Percentiles rank a stretch among this genome's conserved stretches.
Conservation (phyloP, 2,329 filamentous ascomycete genomes). For the Calonectria henricotiae region DNA sequence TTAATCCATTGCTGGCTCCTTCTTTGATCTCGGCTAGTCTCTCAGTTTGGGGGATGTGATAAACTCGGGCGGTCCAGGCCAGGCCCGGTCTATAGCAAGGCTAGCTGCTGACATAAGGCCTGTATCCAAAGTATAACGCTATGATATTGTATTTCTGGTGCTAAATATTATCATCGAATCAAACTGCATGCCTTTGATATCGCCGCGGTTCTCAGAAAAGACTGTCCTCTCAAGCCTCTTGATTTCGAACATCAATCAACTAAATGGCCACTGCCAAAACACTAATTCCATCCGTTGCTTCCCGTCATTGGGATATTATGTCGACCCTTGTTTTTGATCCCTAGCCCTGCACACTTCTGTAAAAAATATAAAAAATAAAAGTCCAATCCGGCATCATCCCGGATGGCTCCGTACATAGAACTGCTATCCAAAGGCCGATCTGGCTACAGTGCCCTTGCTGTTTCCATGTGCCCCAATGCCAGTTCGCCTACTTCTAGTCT, state of each 20-base stretch:
- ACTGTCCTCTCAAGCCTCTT: background rate
- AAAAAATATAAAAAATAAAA: constrained; percentile 34
- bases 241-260: background rate
- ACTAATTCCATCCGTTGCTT: background rate
- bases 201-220: background rate
- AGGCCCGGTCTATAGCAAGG: background rate
- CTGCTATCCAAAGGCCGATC: constrained; percentile 33
- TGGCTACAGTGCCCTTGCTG: constrained; percentile 20
- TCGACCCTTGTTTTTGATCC: constrained; percentile 3
- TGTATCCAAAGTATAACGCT: background rate
- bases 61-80: background rate
- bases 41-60: background rate
- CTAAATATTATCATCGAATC: background rate
- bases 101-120: background rate
- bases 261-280: background rate
- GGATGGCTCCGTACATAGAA: constrained; percentile 31
- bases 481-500: constrained; percentile 28
- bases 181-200: background rate
- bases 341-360: constrained; percentile 27
- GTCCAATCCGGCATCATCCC: constrained; percentile 28
- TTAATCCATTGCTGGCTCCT: too few species aligned
- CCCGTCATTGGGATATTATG: background rate
- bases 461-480: constrained; percentile 29
- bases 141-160: background rate
- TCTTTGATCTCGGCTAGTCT: too few species aligned